Conservation (phyloP, 2,329 filamentous ascomycete genomes). For the Sporothrix globosa region DNA sequence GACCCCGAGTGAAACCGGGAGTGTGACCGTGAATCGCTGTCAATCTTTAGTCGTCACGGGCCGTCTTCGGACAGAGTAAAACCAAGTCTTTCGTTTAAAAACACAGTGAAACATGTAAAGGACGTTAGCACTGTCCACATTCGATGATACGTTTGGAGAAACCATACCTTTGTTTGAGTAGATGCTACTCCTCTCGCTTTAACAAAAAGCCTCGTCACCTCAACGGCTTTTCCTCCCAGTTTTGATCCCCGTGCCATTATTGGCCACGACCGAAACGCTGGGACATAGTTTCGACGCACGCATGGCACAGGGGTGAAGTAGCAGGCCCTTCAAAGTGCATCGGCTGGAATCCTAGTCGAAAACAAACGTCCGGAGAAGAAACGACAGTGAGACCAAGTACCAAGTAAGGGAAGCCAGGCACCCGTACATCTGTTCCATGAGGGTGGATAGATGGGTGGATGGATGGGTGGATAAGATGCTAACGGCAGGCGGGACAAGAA, state of each 20-base stretch:
- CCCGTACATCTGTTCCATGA: not conserved
- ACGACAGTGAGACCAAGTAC: not conserved
- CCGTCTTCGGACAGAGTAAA: not conserved
- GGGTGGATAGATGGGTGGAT: conserved; percentile 4
- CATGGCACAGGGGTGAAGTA: not conserved
- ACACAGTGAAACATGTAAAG: not conserved
- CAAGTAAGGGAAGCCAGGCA: conserved; percentile 6
- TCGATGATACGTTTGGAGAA: not conserved
- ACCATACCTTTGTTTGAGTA: not conserved
- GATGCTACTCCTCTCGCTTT: not conserved
- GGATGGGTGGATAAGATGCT: not conserved
- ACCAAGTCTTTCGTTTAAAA: not conserved
- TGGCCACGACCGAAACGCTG: conserved; percentile 8
- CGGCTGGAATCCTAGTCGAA: not conserved
- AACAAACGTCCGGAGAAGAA: not conserved
- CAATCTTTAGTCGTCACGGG: not conserved
- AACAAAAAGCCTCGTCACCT: not conserved
- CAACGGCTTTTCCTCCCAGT: not conserved
- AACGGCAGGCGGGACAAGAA: not conserved
- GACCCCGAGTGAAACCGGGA: not conserved
- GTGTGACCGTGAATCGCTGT: not conserved
- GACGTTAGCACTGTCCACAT: not conserved
- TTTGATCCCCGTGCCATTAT: conserved; percentile 21
- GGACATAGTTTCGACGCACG: not conserved
- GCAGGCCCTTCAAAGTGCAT: conserved; percentile 13